phyloP scores from a whole-genome alignment of 306 rosid genomes.

The Hylodesmum podocarpum region DNA sequence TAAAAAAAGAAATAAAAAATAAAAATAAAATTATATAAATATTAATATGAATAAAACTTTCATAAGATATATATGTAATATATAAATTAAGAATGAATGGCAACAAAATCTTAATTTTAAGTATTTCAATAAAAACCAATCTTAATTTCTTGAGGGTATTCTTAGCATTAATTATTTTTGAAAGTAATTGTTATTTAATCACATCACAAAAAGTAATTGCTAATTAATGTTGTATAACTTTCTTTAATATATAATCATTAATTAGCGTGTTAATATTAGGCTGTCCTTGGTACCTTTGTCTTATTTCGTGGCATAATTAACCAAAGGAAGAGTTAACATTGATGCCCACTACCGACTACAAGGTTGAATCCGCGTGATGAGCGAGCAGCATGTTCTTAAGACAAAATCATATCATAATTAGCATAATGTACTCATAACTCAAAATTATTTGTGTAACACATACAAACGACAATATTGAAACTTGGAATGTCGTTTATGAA shows the following conservation, averaged over 20 bases:
- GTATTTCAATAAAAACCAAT: too few species aligned
- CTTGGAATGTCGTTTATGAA: conserved; percentile 38
- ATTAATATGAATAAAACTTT: too few species aligned
- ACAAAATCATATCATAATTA: conserved; percentile 16
- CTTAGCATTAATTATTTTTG: too few species aligned
- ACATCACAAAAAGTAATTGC: neutral
- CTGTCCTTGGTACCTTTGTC: conserved; percentile 1
- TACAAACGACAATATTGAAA: conserved; percentile 44
- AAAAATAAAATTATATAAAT: too few species aligned
- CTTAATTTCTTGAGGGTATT: too few species aligned
- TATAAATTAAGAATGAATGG: too few species aligned
- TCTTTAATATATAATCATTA: conserved; percentile 1
- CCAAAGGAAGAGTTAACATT: neutral
- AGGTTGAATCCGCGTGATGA: conserved; percentile 28
- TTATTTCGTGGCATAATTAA: conserved; percentile 11
- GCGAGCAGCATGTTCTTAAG: neutral
- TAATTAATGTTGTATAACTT: neutral
- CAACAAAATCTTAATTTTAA: too few species aligned
- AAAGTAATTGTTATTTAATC: neutral
- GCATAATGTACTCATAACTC: neutral
- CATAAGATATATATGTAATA: too few species aligned
- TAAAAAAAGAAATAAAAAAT: too few species aligned
- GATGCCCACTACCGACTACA: conserved; percentile 34
- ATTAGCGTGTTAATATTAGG: neutral
- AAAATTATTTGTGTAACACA: neutral